Evolutionary conservation across 106 monocot species (phyloP), one percentile per base, ranked within the genome.

Genomic region (Chionographis japonica): DNA sequence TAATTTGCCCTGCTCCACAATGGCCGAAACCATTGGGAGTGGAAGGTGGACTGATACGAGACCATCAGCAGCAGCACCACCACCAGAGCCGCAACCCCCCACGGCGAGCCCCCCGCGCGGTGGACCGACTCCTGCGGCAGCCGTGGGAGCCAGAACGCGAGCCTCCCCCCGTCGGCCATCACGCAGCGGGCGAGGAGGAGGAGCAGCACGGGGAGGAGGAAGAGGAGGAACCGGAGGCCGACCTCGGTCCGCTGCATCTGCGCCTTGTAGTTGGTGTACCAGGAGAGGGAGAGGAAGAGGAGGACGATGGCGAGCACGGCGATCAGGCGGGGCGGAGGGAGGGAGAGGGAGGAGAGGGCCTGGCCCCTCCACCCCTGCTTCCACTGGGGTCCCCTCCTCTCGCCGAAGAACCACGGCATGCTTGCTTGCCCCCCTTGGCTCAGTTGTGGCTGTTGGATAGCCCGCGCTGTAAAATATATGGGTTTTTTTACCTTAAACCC

Each of bases 241-340:
- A 65, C 52, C 72, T 75, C 69, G 5, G 79, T 68, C 14, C 83
- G 78, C 40, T 58, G 66, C 54, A 72, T 63, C 54, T 74, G 54
- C 12, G 41, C 78, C 71, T 72, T 80, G 77, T 78, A 92, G 58
- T 82, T 76, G 6, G 50, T 43, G 65, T 86, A 77, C 37, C 78
- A 86, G 10, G 83, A 79, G 37, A 95, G 58, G 11, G 68, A 68
- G 54, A 91, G 76, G 62, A 95, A 81, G 74, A 95, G 82, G 51
- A 86, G 18, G 15, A 95, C 88, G 73, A 95, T 95, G 81, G 80
- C 72, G 70, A 91, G 75, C 79, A 95, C 18, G 58, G 71, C 75
- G n/a, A 95, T 27, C 50, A 95, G 79, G 0, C 74, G 79, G 0
- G 68, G 62, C 0, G 91, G 91, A 37, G 95, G 91, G 27, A 86